Evolutionary conservation across 1,139 yeast species (phyloP).

Genomic region (Magnusiomyces paraingens): DNA sequence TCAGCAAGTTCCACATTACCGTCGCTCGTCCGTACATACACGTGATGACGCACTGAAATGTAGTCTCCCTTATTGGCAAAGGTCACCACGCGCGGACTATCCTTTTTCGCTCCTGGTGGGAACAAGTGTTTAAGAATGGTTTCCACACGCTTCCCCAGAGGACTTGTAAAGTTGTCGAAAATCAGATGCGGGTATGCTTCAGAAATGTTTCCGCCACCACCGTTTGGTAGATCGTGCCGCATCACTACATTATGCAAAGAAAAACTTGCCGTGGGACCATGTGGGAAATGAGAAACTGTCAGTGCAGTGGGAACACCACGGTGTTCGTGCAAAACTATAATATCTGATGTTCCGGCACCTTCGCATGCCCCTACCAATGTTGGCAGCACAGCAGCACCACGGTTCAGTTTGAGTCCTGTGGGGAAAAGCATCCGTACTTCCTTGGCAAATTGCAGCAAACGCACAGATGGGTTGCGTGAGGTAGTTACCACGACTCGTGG

Average conservation of each 20-base stretch:
- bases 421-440: slow-evolving; percentile 88
- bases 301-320: slow-evolving; percentile 96
- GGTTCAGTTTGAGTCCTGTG: slow-evolving; percentile 76
- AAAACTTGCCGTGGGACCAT: slow-evolving; percentile 94
- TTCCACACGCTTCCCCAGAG: slow-evolving; percentile 76
- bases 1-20: slow-evolving; percentile 81
- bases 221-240: slow-evolving; percentile 82
- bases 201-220: slow-evolving; percentile 63
- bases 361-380: slow-evolving; percentile 81
- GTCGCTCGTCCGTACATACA: slow-evolving; percentile 82
- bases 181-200: slow-evolving; percentile 93
- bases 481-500: slow-evolving; percentile 95
- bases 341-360: slow-evolving; percentile 68
- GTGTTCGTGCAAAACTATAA: slow-evolving; percentile 86
- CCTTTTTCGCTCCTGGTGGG: slow-evolving; percentile 95
- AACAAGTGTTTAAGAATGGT: slow-evolving; percentile 79
- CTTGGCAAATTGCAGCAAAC: slow-evolving; percentile 83
- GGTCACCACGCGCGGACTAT: slow-evolving; percentile 80
- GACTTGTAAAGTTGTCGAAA: slow-evolving; percentile 83
- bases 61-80: slow-evolving; percentile 88
- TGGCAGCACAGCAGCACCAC: slow-evolving; percentile 89
- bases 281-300: slow-evolving; percentile 92
- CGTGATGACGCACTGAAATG: slow-evolving; percentile 90
- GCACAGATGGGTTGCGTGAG: slow-evolving; percentile 81
- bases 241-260: slow-evolving; percentile 90